Evolutionary conservation across 2,329 filamentous ascomycete genomes (phyloP).

Genomic region (Scedosporium dehoogii): DNA sequence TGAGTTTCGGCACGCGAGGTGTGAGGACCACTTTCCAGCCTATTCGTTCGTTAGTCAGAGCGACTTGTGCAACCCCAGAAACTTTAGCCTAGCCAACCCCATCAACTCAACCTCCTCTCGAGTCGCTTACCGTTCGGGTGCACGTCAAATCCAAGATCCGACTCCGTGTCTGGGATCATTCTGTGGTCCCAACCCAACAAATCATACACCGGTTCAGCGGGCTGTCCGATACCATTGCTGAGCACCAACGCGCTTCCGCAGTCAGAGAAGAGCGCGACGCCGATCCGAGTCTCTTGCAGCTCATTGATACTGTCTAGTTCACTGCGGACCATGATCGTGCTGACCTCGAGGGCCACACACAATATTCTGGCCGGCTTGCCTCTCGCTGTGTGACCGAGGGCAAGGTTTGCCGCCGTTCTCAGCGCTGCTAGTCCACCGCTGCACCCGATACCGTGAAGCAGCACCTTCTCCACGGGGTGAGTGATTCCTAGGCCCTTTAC

Average conservation of each 20-base stretch:
- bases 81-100: conserved; percentile 11
- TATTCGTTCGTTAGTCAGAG: conserved; percentile 10
- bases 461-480: conserved; percentile 51
- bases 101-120: background rate
- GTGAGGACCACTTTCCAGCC: conserved; percentile 60
- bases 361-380: conserved; percentile 52
- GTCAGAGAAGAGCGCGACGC: conserved; percentile 58
- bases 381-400: conserved; percentile 50
- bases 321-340: conserved; percentile 50
- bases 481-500: conserved; percentile 46
- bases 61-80: background rate
- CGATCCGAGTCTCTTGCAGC: conserved; percentile 52
- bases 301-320: conserved; percentile 55
- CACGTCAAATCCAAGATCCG: conserved; percentile 56
- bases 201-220: conserved; percentile 40
- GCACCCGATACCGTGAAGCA: conserved; percentile 58
- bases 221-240: conserved; percentile 49
- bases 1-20: conserved; percentile 48
- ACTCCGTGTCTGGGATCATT: conserved; percentile 50
- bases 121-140: conserved; percentile 43
- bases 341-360: conserved; percentile 55
- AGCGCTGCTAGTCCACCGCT: conserved; percentile 52
- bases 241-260: conserved; percentile 57
- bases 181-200: conserved; percentile 57
- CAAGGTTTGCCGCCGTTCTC: conserved; percentile 56